Conservation (phyloP, 768 basidiomycete genomes). For the button mushroom (Agaricus bisporus) region DNA sequence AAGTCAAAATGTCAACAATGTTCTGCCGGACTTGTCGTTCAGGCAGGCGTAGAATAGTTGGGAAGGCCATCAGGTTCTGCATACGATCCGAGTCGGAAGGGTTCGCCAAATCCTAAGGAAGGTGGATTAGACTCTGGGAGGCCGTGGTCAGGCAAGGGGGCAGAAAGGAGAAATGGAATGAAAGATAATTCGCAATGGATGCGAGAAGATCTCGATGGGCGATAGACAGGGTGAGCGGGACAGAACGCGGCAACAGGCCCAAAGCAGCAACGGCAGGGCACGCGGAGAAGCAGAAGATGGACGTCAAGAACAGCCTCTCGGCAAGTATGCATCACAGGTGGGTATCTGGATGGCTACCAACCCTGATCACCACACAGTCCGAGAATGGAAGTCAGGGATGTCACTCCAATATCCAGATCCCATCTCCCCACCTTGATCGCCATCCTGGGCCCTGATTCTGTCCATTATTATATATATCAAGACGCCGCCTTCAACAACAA, state of each 20-base stretch:
- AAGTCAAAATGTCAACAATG: conserved; percentile 6
- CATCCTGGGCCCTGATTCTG: conserved; percentile 43
- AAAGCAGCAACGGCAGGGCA: conserved; percentile 51
- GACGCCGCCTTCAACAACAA: conserved; percentile 33
- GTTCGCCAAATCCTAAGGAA: conserved; percentile 12
- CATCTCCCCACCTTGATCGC: conserved; percentile 51
- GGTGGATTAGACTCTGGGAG: conserved; percentile 16
- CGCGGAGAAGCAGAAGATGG: conserved; percentile 40
- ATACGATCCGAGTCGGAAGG: conserved; percentile 3
- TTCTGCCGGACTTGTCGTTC: background rate
- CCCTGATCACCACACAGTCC: conserved; percentile 8
- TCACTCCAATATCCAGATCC: conserved; percentile 38
- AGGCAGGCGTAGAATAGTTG: background rate
- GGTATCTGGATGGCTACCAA: conserved; percentile 8
- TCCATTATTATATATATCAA: conserved; percentile 60
- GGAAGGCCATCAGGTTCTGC: conserved; percentile 5
- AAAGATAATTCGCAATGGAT: conserved; percentile 16
- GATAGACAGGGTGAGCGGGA: conserved; percentile 30
- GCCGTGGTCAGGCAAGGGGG: background rate
- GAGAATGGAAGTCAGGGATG: conserved; percentile 33
- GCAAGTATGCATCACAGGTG: conserved; percentile 10
- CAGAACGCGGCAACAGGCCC: conserved; percentile 40
- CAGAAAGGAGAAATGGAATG: conserved; percentile 25
- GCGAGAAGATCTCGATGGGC: conserved; percentile 36
- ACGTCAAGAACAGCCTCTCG: conserved; percentile 12